Conservation (phyloP, 1,139 yeast species). For the Blastobotrys raffinosifermentans region DNA sequence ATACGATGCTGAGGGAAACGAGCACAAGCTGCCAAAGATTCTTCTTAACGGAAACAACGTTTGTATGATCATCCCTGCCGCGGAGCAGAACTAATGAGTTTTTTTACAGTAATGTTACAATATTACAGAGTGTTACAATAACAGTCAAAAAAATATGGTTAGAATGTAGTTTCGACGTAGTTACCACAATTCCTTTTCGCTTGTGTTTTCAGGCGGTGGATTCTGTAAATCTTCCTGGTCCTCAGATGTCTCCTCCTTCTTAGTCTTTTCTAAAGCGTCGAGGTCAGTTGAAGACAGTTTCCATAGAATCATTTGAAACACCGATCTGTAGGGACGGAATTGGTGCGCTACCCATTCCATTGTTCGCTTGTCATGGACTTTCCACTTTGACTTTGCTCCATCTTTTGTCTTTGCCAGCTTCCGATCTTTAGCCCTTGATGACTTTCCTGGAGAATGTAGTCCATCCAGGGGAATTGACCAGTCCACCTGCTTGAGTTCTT, state of each 20-base stretch:
- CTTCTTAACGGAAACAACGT: conserved; percentile 84
- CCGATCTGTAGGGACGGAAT: conserved; percentile 63
- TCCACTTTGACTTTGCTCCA: conserved; percentile 34
- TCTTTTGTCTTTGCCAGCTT: conserved; percentile 29
- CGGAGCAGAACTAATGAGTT: too few relatives aligned
- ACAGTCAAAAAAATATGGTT: too few relatives aligned
- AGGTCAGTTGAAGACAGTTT: conserved; percentile 55
- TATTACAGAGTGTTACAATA: too few relatives aligned
- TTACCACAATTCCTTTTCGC: too few relatives aligned
- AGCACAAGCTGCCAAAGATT: conserved; percentile 53
- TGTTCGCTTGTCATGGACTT: conserved; percentile 29
- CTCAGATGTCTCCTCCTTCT: conserved; percentile 1
- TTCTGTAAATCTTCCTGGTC: too few relatives aligned
- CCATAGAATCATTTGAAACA: conserved; percentile 74
- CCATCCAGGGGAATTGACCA: conserved; percentile 19
- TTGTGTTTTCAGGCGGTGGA: too few relatives aligned
- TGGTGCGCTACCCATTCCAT: conserved; percentile 47
- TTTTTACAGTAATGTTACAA: too few relatives aligned
- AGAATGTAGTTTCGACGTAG: too few relatives aligned
- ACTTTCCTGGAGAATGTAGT: conserved; percentile 28
- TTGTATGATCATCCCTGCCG: conserved; percentile 57
- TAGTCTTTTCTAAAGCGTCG: conserved; percentile 19
- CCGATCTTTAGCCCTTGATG: conserved; percentile 25
- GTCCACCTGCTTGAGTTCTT: conserved; percentile 37
- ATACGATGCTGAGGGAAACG: conserved; percentile 39